Evolutionary conservation across 1,139 yeast genomes (phyloP).

Genomic region (Lodderomyces parapsilosis): DNA sequence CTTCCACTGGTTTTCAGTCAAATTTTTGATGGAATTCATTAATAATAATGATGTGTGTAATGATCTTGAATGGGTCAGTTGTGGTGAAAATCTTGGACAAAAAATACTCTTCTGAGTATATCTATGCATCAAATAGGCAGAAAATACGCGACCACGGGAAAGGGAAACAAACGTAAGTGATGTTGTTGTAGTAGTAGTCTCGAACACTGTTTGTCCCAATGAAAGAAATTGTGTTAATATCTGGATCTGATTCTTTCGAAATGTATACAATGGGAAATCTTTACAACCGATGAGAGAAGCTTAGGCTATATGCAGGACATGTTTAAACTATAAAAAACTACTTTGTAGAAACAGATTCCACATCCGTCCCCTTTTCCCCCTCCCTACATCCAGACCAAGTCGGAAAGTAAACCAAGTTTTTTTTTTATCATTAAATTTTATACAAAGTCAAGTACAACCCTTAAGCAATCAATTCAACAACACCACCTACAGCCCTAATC

Average conservation of each 20-base stretch:
- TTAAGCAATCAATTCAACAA: conserved; percentile 98
- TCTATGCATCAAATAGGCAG: not conserved
- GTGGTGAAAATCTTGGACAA: not conserved
- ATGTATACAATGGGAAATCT: not conserved
- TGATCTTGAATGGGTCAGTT: not conserved
- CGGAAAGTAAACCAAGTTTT: conserved; percentile 3
- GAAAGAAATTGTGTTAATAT: too few relatives aligned
- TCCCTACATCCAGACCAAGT: not conserved
- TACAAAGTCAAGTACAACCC: conserved; percentile 4
- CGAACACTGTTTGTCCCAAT: too few relatives aligned
- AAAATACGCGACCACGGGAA: not conserved
- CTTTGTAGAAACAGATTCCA: too few relatives aligned
- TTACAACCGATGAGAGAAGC: not conserved
- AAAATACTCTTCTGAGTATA: not conserved
- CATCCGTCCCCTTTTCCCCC: too few relatives aligned
- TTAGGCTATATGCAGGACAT: conserved; percentile 1
- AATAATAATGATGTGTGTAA: not conserved
- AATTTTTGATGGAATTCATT: conserved; percentile 13
- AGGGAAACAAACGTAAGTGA: not conserved
- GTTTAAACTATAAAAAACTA: too few relatives aligned
- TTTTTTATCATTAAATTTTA: conserved; percentile 1
- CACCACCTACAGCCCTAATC: conserved; percentile 99
- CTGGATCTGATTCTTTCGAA: too few relatives aligned
- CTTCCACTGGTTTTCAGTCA: conserved; percentile 43
- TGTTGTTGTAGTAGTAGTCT: not conserved